These are phyloP conservation scores for Anastatica hierochuntica DNA, from an alignment of 345 rosid species.

Conservation along the genomic window DNA sequence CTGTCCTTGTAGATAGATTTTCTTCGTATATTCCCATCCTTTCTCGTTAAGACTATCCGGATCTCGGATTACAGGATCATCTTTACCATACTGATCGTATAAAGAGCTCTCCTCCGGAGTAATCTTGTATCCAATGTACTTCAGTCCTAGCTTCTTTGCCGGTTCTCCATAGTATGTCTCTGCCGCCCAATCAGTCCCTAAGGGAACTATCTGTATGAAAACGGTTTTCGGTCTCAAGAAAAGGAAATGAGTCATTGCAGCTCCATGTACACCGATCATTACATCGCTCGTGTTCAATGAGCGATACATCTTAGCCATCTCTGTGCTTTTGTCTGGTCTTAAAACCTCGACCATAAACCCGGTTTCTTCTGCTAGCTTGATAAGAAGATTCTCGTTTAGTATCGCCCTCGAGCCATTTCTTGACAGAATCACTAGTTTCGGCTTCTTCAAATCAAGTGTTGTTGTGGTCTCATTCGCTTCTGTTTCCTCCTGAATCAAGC, in stretches of 20 bases:
- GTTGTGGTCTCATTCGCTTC: slow-evolving; percentile 12
- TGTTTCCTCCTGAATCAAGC: slow-evolving; percentile 37
- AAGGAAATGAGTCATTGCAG: slow-evolving; percentile 86
- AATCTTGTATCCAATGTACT: slow-evolving; percentile 53
- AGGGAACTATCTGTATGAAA: slow-evolving; percentile 67
- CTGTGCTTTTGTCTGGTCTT: slow-evolving; percentile 46
- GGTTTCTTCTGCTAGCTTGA: slow-evolving; percentile 46
- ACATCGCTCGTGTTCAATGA: slow-evolving; percentile 61
- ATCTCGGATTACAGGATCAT: slow-evolving; percentile 55
- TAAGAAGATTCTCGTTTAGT: slow-evolving; percentile 45
- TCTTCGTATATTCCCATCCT: slow-evolving; percentile 79
- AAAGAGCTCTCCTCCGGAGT: slow-evolving; percentile 59
- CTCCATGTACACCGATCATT: slow-evolving; percentile 83
- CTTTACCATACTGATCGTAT: slow-evolving; percentile 39
- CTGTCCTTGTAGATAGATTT: slow-evolving; percentile 60
- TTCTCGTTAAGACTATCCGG: slow-evolving; percentile 45
- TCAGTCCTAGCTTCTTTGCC: slow-evolving; percentile 63
- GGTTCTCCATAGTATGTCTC: slow-evolving; percentile 78
- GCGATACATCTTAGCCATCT: slow-evolving; percentile 54
- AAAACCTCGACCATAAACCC: slow-evolving; percentile 54
- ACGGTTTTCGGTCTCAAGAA: slow-evolving; percentile 64
- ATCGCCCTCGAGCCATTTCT: slow-evolving; percentile 56
- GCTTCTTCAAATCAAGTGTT: slow-evolving; percentile 26
- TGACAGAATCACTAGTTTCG: slow-evolving; percentile 57
- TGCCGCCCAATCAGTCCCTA: slow-evolving; percentile 87